These are phyloP conservation scores for Teratosphaeria viscida DNA, from an alignment of 2,329 filamentous ascomycete genomes.

Conservation along the genomic window DNA sequence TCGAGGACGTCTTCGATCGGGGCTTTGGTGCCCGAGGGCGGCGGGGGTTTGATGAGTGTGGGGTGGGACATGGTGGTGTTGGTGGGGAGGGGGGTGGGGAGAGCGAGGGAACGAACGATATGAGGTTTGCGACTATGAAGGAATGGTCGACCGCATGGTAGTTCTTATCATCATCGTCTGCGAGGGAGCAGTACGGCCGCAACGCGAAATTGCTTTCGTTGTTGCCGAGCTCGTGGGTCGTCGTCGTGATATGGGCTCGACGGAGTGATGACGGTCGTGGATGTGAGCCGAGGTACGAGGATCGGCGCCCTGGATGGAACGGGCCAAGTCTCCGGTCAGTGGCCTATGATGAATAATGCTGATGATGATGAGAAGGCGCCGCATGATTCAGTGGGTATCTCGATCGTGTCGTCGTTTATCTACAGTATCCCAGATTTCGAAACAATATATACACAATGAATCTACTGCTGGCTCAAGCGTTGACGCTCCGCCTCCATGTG, in stretches of 20 bases:
- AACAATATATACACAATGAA: not conserved
- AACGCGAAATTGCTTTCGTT: not conserved
- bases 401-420: not conserved
- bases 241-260: not conserved
- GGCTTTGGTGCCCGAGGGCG: constrained; percentile 60
- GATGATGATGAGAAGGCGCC: not conserved
- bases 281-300: not conserved
- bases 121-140: not conserved
- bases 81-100: not conserved
- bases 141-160: not conserved
- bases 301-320: not conserved
- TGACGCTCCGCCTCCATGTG: constrained; percentile 5
- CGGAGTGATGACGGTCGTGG: not conserved
- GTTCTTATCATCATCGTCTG: not conserved
- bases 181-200: not conserved
- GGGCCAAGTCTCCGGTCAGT: not conserved
- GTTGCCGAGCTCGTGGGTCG: not conserved
- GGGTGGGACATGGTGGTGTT: constrained; percentile 11
- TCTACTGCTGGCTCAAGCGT: not conserved
- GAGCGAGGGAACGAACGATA: not conserved
- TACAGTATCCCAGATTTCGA: not conserved
- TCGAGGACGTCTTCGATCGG: constrained; percentile 85
- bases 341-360: no score
- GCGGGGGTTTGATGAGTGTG: constrained; percentile 61
- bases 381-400: not conserved